These are phyloP conservation scores for Daedalea quercina DNA, from an alignment of 768 basidiomycete genomes.

Conservation along the genomic window DNA sequence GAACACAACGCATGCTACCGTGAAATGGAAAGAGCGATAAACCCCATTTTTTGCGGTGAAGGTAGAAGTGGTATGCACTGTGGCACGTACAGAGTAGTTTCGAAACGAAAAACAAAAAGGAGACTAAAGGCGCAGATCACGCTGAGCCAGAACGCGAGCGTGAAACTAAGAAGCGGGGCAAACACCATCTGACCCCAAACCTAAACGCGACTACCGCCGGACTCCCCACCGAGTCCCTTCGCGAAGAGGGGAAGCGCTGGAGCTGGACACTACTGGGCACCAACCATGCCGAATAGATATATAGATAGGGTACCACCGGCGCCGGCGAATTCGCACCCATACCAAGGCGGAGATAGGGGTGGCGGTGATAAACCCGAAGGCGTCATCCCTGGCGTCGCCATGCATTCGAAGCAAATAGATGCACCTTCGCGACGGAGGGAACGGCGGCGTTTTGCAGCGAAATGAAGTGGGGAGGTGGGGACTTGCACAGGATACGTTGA, in stretches of 20 bases:
- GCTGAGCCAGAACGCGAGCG: conserved; percentile 1
- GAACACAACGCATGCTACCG: neutral
- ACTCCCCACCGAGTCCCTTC: neutral
- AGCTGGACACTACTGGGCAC: neutral
- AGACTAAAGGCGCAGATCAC: neutral
- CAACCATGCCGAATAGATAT: conserved; percentile 7
- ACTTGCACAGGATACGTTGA: conserved; percentile 2
- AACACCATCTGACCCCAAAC: neutral
- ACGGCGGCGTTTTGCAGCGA: conserved; percentile 1
- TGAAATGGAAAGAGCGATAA: neutral
- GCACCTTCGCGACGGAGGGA: neutral
- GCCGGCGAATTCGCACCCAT: neutral
- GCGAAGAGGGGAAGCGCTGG: neutral
- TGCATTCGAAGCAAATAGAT: conserved; percentile 3
- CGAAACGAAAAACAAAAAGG: neutral
- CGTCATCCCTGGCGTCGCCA: neutral
- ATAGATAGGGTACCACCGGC: conserved; percentile 9
- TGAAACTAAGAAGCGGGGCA: neutral
- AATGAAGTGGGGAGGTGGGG: neutral
- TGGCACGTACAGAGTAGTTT: neutral
- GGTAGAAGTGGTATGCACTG: neutral
- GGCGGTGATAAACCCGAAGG: neutral
- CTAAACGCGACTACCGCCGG: neutral
- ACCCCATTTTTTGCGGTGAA: neutral
- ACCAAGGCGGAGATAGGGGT: conserved; percentile 1